Percentiles rank a stretch among this genome's conserved stretches.
Conservation (phyloP, 2,329 filamentous ascomycete genomes). For the Colletotrichum sp. region DNA sequence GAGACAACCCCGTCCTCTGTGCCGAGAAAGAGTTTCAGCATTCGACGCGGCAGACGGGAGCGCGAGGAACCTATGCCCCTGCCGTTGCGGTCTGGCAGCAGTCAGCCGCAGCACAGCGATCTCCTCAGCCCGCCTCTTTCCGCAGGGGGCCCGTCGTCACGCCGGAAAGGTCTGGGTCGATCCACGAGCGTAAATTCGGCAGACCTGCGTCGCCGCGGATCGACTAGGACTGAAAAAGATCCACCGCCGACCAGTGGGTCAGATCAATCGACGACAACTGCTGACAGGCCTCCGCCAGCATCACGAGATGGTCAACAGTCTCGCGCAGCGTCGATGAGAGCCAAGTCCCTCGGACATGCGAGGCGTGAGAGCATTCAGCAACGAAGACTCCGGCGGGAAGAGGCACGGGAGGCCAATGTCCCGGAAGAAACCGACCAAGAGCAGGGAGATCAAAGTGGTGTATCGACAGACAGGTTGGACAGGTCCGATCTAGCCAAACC, state of each 20-base stretch:
- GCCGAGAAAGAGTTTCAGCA: constrained; percentile 85
- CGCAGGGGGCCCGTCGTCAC: constrained; percentile 62
- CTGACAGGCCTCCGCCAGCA: constrained; percentile 56
- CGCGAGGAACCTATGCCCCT: constrained; percentile 53
- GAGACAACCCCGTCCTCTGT: constrained; percentile 53
- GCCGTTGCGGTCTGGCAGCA: constrained; percentile 60
- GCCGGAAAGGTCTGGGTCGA: constrained; percentile 75
- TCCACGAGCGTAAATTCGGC: constrained; percentile 93
- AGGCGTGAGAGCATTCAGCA: constrained; percentile 92
- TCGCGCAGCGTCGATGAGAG: constrained; percentile 70
- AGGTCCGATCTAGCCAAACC: constrained; percentile 87
- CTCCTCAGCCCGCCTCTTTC: constrained; percentile 76
- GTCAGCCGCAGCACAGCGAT: constrained; percentile 77
- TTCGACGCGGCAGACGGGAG: constrained; percentile 65
- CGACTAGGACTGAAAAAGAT: constrained; percentile 59
- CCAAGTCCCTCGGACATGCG: constrained; percentile 89
- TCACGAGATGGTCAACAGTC: constrained; percentile 57
- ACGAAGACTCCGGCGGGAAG: constrained; percentile 76
- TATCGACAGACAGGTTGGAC: constrained; percentile 65
- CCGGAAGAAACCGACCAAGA: constrained; percentile 82
- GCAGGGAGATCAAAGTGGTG: constrained; percentile 64
- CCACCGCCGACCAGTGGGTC: constrained; percentile 80
- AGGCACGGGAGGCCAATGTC: constrained; percentile 76
- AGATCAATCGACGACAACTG: constrained; percentile 72
- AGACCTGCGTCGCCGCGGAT: constrained; percentile 72